Percentiles rank a stretch among this genome's conserved stretches.
These are phyloP conservation scores for Vigna trinervia DNA, from an alignment of 306 rosid species.

Conservation along the genomic window DNA sequence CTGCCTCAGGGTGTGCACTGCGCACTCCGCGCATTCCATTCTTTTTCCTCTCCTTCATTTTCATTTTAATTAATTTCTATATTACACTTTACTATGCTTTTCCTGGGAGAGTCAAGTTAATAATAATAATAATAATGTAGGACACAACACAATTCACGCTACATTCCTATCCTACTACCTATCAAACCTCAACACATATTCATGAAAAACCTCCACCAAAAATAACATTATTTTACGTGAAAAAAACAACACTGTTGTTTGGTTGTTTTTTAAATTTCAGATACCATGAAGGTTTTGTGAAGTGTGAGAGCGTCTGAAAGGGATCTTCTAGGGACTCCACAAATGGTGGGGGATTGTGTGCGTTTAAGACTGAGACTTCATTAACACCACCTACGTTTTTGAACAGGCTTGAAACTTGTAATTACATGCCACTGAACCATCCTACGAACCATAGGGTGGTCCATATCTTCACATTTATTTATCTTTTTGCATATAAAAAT, in stretches of 20 bases:
- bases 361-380: slow-evolving; percentile 35
- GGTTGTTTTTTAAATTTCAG: slow-evolving; percentile 16
- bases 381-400: slow-evolving; percentile 37
- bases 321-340: slow-evolving; percentile 46
- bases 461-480: slow-evolving; percentile 30
- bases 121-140: not conserved
- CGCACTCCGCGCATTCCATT: slow-evolving; percentile 45
- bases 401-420: slow-evolving; percentile 57
- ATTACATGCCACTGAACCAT: slow-evolving; percentile 42
- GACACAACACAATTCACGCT: not conserved
- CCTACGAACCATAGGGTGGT: slow-evolving; percentile 52
- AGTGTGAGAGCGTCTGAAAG: slow-evolving; percentile 1
- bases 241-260: not conserved
- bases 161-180: slow-evolving; percentile 36
- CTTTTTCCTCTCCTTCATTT: not conserved
- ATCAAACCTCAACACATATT: not conserved
- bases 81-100: not conserved
- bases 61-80: not conserved
- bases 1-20: slow-evolving; percentile 29
- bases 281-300: not conserved
- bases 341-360: slow-evolving; percentile 57
- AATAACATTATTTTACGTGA: not conserved
- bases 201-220: slow-evolving; percentile 8
- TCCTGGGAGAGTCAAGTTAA: not conserved
- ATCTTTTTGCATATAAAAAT: slow-evolving; percentile 5